Conservation (phyloP, 1,284 basidiomycete species). For the Ustilago hordei region DNA sequence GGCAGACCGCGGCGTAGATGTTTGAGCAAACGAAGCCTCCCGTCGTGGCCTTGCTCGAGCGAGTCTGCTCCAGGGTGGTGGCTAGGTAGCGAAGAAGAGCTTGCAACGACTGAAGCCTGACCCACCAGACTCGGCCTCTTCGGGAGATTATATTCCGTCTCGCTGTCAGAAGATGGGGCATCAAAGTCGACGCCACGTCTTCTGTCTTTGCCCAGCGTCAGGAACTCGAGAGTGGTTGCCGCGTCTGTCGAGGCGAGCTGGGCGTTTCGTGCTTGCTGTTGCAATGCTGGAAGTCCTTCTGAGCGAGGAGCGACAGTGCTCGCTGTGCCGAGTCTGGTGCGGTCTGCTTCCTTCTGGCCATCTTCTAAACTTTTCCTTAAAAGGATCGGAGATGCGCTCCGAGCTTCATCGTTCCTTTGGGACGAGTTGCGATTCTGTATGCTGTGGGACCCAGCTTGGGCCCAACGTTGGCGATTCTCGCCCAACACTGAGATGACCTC, state of each 20-base stretch:
- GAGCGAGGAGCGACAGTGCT: neutral
- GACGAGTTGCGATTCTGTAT: neutral
- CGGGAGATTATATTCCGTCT: slow-evolving; percentile 13
- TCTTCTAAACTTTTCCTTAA: neutral
- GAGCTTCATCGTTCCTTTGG: neutral
- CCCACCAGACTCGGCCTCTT: neutral
- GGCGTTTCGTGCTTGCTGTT: slow-evolving; percentile 28
- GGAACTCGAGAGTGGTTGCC: slow-evolving; percentile 47
- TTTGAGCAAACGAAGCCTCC: slow-evolving; percentile 36
- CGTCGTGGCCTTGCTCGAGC: slow-evolving; percentile 6
- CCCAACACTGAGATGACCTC: slow-evolving; percentile 42
- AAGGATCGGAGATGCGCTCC: neutral
- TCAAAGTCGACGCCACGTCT: slow-evolving; percentile 39
- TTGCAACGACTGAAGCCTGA: neutral
- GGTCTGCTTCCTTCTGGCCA: neutral
- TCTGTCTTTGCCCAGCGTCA: slow-evolving; percentile 45
- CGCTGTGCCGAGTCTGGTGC: neutral
- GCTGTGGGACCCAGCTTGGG: neutral
- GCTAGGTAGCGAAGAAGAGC: slow-evolving; percentile 6
- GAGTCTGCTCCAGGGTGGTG: slow-evolving; percentile 2
- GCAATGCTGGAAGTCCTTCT: slow-evolving; percentile 5
- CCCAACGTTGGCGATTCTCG: slow-evolving; percentile 31
- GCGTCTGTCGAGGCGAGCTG: slow-evolving; percentile 46
- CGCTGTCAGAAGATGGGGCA: slow-evolving; percentile 36
- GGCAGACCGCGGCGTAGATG: slow-evolving; percentile 40